phyloP scores from a whole-genome alignment of 225 moss, liverwort and hornwort species.

The Ulota crispa region DNA sequence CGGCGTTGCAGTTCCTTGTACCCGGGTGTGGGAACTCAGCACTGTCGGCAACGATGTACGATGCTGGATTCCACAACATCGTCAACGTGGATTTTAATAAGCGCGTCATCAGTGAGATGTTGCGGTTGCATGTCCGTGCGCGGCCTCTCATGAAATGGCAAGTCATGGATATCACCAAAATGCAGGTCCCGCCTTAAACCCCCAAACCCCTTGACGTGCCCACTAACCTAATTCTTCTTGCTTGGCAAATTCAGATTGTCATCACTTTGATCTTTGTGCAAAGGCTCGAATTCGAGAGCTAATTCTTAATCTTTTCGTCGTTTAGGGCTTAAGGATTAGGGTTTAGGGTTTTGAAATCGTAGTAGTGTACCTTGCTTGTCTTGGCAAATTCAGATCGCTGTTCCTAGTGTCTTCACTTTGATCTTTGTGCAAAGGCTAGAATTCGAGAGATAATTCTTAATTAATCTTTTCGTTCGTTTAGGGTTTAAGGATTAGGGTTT shows the following conservation, averaged over 20 bases:
- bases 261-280: neutral
- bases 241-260: neutral
- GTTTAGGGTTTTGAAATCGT: slow-evolving; percentile 20
- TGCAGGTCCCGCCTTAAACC: slow-evolving; percentile 50
- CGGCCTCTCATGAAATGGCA: slow-evolving; percentile 62
- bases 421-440: neutral
- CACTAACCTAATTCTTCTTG: neutral
- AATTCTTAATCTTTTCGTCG: neutral
- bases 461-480: neutral
- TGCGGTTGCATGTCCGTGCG: slow-evolving; percentile 47
- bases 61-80: slow-evolving; percentile 47
- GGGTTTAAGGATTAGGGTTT: neutral
- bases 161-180: slow-evolving; percentile 62
- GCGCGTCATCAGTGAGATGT: slow-evolving; percentile 54
- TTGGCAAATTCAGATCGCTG: too few species aligned
- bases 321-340: neutral
- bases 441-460: neutral
- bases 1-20: slow-evolving; percentile 52
- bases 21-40: slow-evolving; percentile 60
- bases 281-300: neutral
- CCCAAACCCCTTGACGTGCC: neutral
- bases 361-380: too few species aligned
- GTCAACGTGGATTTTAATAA: slow-evolving; percentile 58
- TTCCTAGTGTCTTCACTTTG: too few species aligned
- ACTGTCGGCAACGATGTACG: slow-evolving; percentile 54